These are phyloP conservation scores for Kregervanrija fluxuum DNA, from an alignment of 805 yeast genomes.

Conservation along the genomic window DNA sequence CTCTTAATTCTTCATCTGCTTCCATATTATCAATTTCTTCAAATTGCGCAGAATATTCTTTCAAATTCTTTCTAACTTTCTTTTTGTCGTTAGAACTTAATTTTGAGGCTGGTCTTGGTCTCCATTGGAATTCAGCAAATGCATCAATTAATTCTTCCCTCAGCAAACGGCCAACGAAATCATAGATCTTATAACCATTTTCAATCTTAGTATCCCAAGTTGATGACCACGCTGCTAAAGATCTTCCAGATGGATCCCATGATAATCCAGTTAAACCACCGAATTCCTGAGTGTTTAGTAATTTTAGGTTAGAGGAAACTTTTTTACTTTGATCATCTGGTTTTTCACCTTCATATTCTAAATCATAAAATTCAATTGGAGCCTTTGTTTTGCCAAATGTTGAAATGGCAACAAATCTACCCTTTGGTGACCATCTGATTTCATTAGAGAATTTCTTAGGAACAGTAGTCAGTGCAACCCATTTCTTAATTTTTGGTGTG, in stretches of 20 bases:
- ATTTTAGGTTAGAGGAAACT: constrained; percentile 51
- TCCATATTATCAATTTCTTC: constrained; percentile 96
- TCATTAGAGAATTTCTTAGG: constrained; percentile 63
- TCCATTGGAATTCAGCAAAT: constrained; percentile 89
- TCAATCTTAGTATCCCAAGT: constrained; percentile 77
- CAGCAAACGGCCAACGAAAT: constrained; percentile 69
- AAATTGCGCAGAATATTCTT: constrained; percentile 85
- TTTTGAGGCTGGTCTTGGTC: constrained; percentile 87
- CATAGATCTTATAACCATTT: constrained; percentile 85
- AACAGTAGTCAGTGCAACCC: constrained; percentile 48
- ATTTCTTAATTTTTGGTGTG: constrained; percentile 19
- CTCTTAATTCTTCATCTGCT: constrained; percentile 86
- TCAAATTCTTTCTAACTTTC: constrained; percentile 84
- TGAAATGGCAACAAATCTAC: constrained; percentile 67
- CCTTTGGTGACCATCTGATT: constrained; percentile 85
- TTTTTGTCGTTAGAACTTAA: constrained; percentile 74
- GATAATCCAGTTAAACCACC: constrained; percentile 74
- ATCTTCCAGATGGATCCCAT: constrained; percentile 98
- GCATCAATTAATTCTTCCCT: constrained; percentile 74
- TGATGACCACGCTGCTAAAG: constrained; percentile 81
- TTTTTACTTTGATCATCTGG: constrained; percentile 36
- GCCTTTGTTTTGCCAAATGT: constrained; percentile 37
- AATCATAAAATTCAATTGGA: constrained; percentile 79
- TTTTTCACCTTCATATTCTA: constrained; percentile 67
- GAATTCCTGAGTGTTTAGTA: constrained; percentile 56